Conservation (phyloP, 2,329 filamentous ascomycete genomes). For the Exophiala sp. region DNA sequence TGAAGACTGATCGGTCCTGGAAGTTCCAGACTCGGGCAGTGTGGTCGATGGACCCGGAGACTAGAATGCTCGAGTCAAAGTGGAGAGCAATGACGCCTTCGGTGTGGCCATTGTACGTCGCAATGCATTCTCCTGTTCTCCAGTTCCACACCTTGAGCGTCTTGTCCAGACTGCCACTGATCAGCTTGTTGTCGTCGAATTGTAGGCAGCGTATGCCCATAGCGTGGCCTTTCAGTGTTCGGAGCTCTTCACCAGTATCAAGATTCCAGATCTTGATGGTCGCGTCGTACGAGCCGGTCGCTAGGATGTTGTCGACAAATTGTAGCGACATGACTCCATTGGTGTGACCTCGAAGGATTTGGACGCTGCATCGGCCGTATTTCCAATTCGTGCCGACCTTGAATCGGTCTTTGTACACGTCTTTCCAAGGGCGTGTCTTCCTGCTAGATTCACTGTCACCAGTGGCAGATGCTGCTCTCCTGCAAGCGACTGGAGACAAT, state of each 20-base stretch:
- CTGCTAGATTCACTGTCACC: conserved; percentile 14
- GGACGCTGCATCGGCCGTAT: conserved; percentile 79
- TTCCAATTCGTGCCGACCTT: conserved; percentile 98
- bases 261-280: conserved; percentile 97
- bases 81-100: conserved; percentile 82
- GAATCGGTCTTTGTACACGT: conserved; percentile 91
- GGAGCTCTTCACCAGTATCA: conserved; percentile 75
- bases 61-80: conserved; percentile 76
- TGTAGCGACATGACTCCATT: conserved; percentile 79
- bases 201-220: conserved; percentile 81
- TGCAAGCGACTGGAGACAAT: conserved; percentile 11
- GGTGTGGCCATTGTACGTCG: conserved; percentile 70
- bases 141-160: conserved; percentile 96
- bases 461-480: conserved; percentile 7
- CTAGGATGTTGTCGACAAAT: conserved; percentile 83
- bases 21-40: conserved; percentile 93
- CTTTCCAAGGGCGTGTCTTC: conserved; percentile 72
- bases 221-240: conserved; percentile 77
- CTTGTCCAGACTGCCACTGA: conserved; percentile 80
- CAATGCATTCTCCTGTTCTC: conserved; percentile 80
- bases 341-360: conserved; percentile 75
- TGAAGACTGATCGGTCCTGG: conserved; percentile 71
- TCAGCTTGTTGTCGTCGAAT: conserved; percentile 85
- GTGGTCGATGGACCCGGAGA: conserved; percentile 82
- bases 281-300: conserved; percentile 89